Evolutionary conservation across 495 filamentous ascomycete genomes (phyloP).

Genomic region (Astrocystis sublimbata): DNA sequence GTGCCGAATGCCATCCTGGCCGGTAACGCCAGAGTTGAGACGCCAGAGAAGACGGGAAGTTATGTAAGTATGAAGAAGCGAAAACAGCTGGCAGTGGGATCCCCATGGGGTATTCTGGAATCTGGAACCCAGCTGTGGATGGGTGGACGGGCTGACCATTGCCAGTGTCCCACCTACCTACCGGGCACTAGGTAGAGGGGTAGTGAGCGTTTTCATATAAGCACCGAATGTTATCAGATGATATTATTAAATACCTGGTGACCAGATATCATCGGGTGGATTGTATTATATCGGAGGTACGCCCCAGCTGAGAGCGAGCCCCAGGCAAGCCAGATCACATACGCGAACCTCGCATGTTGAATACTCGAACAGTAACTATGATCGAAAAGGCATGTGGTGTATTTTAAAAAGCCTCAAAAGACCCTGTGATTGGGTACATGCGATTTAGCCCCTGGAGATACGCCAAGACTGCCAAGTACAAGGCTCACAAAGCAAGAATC

Average conservation of each 20-base stretch:
- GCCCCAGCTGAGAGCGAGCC: neutral
- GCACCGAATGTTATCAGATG: neutral
- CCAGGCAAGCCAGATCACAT: neutral
- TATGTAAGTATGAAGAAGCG: slow-evolving; percentile 9
- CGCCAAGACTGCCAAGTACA: too few species aligned
- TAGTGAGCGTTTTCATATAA: too few species aligned
- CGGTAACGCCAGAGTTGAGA: slow-evolving; percentile 23
- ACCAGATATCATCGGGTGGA: neutral
- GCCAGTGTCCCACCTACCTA: neutral
- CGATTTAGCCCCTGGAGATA: too few species aligned
- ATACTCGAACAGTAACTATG: too few species aligned
- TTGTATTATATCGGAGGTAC: neutral
- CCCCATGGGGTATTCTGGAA: slow-evolving; percentile 20
- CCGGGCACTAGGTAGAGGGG: neutral
- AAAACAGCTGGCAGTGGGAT: slow-evolving; percentile 17
- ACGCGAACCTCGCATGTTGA: neutral
- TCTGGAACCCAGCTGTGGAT: slow-evolving; percentile 20
- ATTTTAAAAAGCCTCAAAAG: too few species aligned
- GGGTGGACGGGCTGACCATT: neutral
- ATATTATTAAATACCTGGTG: neutral
- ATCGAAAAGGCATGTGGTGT: too few species aligned
- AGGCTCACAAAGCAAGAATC: too few species aligned
- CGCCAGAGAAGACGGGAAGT: slow-evolving; percentile 27
- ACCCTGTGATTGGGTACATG: too few species aligned
- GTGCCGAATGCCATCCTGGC: slow-evolving; percentile 31